Percentiles rank a stretch among this genome's conserved stretches.
Evolutionary conservation across 306 rosid genomes (phyloP).

Genomic region (Begonia peltatifolia): DNA sequence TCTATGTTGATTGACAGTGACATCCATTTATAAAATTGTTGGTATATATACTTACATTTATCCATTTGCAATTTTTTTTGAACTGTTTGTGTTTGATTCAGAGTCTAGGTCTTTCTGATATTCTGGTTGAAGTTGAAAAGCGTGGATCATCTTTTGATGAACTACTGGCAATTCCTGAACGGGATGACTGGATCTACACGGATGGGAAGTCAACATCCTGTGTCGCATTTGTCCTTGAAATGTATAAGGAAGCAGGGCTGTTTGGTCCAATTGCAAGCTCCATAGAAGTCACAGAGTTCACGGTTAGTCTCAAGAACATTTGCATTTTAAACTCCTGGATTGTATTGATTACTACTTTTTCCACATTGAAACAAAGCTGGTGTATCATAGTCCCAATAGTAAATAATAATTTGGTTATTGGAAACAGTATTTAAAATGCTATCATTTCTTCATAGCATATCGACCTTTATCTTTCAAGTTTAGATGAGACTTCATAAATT

Average conservation of each 20-base stretch:
- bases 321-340: constrained; percentile 2
- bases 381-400: no score
- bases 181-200: constrained; percentile 78
- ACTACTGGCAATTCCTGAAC: constrained; percentile 79
- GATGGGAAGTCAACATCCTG: constrained; percentile 95
- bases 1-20: no score
- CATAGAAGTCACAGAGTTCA: constrained; percentile 89
- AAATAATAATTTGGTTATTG: no score
- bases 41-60: no score
- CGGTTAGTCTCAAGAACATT: constrained; percentile 40
- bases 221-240: constrained; percentile 72
- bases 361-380: background rate
- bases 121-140: constrained; percentile 73
- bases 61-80: background rate
- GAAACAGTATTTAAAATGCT: no score
- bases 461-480: background rate
- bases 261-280: constrained; percentile 73
- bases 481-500: background rate
- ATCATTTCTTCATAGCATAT: background rate
- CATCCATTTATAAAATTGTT: no score
- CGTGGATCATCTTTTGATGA: constrained; percentile 82
- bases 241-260: constrained; percentile 91
- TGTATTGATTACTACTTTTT: background rate
- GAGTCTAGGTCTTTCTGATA: constrained; percentile 71
- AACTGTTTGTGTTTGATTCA: constrained; percentile 22